Base-by-base conservation (phyloP, 257 asterid genomes). In the Ehretia macrophylla region DNA sequence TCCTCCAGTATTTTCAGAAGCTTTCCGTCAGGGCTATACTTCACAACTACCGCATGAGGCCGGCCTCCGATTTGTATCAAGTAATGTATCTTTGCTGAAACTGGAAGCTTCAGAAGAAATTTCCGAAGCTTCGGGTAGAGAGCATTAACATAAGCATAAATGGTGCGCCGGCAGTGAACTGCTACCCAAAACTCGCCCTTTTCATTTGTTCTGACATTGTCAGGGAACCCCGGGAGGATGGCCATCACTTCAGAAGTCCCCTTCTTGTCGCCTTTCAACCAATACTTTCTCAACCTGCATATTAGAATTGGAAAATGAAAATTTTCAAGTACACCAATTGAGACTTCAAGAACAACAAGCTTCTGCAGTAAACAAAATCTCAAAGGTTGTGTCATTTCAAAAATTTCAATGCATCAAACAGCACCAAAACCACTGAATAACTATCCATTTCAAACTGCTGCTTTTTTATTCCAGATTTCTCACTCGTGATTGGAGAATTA, bases 141-240 rank as follows among this genome's bases (percentile, higher is more conserved):
- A 11, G 68, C 87, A n/a, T 63, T 71, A 54, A 88, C 11, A 70
- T 86, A 70, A n/a, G 89, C 62, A 38, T 82, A 92, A 23, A 75
- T 63, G 61, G 77, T 75, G 47, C 95, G 72, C 1, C 97, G 93
- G 55, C 86, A 81, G 51, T 84, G 95, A 68, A 92, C 45, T 27
- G 85, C 98, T 16, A 92, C 96, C 98, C 98, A 92, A 50, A 92
- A 92, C 38, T 92, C 96, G 4, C 94, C 95, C 21, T 81, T 77
- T 45, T 78, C 84, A 5, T 88, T 92, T 17, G 95, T 76, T 14
- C 98, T 75, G 49, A 92, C 75, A 12, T 92, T 92, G 87, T 88
- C 98, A 0, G 97, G 93, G 47, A 72, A 81, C 52, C 97, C 98
- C 0, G 93, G 95, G 13, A 88, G 80, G 60, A 84, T 55, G 3